Conservation (phyloP, 768 basidiomycete genomes). For the Daedaleopsis nitida region DNA sequence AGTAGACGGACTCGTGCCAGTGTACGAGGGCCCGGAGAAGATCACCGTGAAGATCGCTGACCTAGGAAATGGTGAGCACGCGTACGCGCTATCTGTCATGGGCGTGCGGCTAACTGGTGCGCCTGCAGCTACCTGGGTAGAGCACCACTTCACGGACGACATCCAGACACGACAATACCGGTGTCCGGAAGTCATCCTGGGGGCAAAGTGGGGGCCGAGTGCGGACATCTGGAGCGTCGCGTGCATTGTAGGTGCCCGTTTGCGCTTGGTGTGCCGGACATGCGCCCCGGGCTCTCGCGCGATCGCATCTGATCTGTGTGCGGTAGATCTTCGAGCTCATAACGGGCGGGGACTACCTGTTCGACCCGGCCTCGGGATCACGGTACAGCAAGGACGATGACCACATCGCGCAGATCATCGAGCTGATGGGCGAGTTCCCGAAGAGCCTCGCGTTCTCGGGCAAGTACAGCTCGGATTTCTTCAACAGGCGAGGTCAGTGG, state of each 20-base stretch:
- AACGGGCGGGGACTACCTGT: conserved; percentile 96
- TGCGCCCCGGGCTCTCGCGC: conserved; percentile 2
- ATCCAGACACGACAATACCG: conserved; percentile 98
- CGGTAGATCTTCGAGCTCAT: conserved; percentile 89
- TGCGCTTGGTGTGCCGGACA: conserved; percentile 6
- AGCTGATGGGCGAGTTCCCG: conserved; percentile 90
- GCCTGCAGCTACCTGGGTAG: conserved; percentile 74
- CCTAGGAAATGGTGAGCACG: conserved; percentile 81
- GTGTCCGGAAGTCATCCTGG: conserved; percentile 95
- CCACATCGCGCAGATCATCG: conserved; percentile 97
- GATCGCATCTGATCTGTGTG: conserved; percentile 7
- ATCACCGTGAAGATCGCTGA: conserved; percentile 99
- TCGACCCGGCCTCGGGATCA: conserved; percentile 93
- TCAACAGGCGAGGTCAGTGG: conserved; percentile 86
- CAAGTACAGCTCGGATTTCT: conserved; percentile 93
- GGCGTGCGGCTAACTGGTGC: conserved; percentile 5
- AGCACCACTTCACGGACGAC: conserved; percentile 98
- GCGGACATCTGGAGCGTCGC: conserved; percentile 98
- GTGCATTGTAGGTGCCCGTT: conserved; percentile 69
- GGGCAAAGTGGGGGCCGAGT: conserved; percentile 92
- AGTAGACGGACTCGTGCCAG: conserved; percentile 30
- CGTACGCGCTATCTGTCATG: conserved; percentile 5
- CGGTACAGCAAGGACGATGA: conserved; percentile 97
- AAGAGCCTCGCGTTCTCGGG: conserved; percentile 82
- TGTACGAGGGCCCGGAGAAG: conserved; percentile 49